These are phyloP conservation scores for Irineochytrium annulatum DNA, from an alignment of 192 early-diverging fungal genomes.

Conservation along the genomic window DNA sequence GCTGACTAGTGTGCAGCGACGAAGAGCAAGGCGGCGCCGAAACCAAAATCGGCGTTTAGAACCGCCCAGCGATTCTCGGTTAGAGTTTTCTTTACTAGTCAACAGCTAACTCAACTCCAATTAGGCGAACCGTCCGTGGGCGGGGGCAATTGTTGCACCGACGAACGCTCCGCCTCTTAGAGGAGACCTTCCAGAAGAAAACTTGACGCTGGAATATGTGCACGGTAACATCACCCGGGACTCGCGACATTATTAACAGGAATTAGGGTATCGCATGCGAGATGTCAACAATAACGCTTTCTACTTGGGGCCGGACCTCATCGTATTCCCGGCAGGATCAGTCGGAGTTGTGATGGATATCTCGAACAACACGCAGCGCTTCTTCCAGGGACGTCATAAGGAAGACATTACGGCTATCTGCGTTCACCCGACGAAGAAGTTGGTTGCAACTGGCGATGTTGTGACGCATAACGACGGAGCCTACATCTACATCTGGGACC, in stretches of 20 bases:
- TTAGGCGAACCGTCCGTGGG: slow-evolving; percentile 13
- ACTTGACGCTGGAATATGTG: slow-evolving; percentile 13
- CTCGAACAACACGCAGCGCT: slow-evolving; percentile 9
- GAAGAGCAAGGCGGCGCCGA: not conserved
- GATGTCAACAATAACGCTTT: slow-evolving; percentile 29
- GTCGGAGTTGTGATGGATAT: slow-evolving; percentile 27
- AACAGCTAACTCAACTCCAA: not conserved
- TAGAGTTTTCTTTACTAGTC: not conserved
- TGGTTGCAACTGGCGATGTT: slow-evolving; percentile 23
- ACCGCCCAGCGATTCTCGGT: slow-evolving; percentile 12
- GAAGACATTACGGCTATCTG: slow-evolving; percentile 20
- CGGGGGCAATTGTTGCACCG: slow-evolving; percentile 23
- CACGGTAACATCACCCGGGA: slow-evolving; percentile 7
- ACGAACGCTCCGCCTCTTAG: slow-evolving; percentile 3
- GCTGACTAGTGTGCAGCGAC: not conserved
- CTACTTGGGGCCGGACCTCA: slow-evolving; percentile 12
- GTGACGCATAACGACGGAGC: slow-evolving; percentile 13
- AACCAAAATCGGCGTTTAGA: slow-evolving; percentile 7
- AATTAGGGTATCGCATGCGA: slow-evolving; percentile 18
- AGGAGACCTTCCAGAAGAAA: slow-evolving; percentile 15
- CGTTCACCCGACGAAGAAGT: slow-evolving; percentile 16
- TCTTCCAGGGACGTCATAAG: slow-evolving; percentile 27
- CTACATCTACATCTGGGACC: slow-evolving; percentile 28
- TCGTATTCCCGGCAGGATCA: slow-evolving; percentile 24
- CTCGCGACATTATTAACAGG: not conserved